Base-by-base conservation (phyloP, 768 basidiomycete genomes). In the Termitomyces sp. region DNA sequence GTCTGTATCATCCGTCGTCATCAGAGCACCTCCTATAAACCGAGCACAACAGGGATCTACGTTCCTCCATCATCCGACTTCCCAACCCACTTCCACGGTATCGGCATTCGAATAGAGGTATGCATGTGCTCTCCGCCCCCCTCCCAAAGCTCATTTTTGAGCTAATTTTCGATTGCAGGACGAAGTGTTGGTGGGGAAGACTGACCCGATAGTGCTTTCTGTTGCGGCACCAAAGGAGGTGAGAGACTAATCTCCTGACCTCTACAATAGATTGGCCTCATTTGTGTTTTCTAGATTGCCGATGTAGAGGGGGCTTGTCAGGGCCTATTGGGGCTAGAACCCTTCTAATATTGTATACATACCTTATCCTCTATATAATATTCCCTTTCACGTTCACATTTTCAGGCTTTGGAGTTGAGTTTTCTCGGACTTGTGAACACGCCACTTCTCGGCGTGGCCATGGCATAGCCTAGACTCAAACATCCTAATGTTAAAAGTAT, bases 81-180 rank as follows among this genome's bases (percentile, higher is more conserved):
- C 70, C 97, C 96, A 3, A 88, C 82, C 61, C 82, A 83, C 51
- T 98, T 94, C 71, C 95, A 96, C 63, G 89, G 93, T 61, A 82
- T 97, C 29, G 94, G 92, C 7, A 87, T 98, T 58, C 85, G 96
- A 45, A 93, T 99, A 64, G 96, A 96, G 80, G 90, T 87, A 56
- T n/a, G n/a, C n/a, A n/a, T n/a, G n/a, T n/a, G n/a, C n/a, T n/a
- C n/a, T n/a, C n/a, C 40, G 34, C 40, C 11, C 34, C 29, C 14
- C 16, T 31, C n/a, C 9, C 44, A 31, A 23, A 7, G 14, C 3
- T 16, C 21, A 38, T 43, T 10, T 40, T 29, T 25, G n/a, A n/a
- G n/a, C 51, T 17, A 35, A 54, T 19, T 34, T 34, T 12, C 50
- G 37, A 27, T 57, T 59, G 17, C 57, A 79, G 84, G 91, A 94